Evolutionary conservation across 2,329 filamentous ascomycete species (phyloP).

Genomic region (Xylariomycetidae sp.): DNA sequence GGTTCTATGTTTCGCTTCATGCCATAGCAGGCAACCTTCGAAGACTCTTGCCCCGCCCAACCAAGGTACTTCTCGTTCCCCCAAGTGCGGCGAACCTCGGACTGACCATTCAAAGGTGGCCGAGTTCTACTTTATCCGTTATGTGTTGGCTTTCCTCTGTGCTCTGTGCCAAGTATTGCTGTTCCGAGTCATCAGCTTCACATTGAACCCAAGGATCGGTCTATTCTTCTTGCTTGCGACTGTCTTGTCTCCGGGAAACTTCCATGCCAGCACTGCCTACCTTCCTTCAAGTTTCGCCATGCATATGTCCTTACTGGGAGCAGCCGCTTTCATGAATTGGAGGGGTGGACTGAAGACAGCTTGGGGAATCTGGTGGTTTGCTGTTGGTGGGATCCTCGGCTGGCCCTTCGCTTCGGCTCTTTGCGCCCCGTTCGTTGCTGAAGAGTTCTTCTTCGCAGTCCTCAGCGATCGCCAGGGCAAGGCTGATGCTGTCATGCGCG

Average conservation of each 20-base stretch:
- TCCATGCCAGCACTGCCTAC: constrained; percentile 81
- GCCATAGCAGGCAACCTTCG: constrained; percentile 63
- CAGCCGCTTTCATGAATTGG: constrained; percentile 88
- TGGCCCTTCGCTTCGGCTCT: constrained; percentile 93
- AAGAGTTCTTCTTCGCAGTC: constrained; percentile 60
- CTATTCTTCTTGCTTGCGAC: constrained; percentile 76
- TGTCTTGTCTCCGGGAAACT: constrained; percentile 81
- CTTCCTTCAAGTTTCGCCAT: constrained; percentile 95
- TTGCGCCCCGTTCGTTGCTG: constrained; percentile 70
- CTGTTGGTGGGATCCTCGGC: constrained; percentile 74
- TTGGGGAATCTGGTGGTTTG: constrained; percentile 85
- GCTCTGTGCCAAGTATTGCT: constrained; percentile 77
- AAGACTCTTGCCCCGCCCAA: constrained; percentile 55
- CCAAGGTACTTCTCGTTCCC: no score
- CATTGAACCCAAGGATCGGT: constrained; percentile 76
- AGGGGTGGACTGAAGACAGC: constrained; percentile 71
- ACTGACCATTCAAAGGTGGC: constrained; percentile 36
- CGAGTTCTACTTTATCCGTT: constrained; percentile 86
- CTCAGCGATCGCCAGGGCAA: constrained; percentile 53
- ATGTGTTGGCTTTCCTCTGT: constrained; percentile 67
- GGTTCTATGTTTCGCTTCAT: constrained; percentile 82
- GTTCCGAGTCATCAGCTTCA: constrained; percentile 69
- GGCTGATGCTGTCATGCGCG: constrained; percentile 51
- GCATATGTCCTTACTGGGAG: constrained; percentile 84
- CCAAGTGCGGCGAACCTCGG: constrained; percentile 4